Conservation (phyloP, 1,284 basidiomycete species). For the Moesziomyces globuligerus region DNA sequence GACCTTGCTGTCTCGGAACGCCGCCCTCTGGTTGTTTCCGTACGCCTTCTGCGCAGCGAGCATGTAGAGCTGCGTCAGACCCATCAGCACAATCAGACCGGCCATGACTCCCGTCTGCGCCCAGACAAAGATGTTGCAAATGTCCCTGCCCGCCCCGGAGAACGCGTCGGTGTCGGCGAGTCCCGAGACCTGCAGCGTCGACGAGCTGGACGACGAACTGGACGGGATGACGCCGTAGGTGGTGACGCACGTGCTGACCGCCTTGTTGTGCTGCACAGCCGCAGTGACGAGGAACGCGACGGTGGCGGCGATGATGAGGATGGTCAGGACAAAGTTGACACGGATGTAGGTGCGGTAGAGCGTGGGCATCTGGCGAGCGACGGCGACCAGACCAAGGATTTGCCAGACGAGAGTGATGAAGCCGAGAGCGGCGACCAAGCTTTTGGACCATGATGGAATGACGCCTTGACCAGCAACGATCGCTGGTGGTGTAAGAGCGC, state of each 20-base stretch:
- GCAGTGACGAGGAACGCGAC: constrained; percentile 58
- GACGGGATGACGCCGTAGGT: constrained; percentile 44
- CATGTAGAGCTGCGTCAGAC: constrained; percentile 66
- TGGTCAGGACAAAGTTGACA: constrained; percentile 59
- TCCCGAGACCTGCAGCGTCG: constrained; percentile 10
- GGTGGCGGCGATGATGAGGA: constrained; percentile 49
- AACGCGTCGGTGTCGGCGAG: constrained; percentile 29
- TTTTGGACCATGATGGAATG: constrained; percentile 59
- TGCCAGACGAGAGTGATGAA: constrained; percentile 62
- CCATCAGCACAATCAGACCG: constrained; percentile 58
- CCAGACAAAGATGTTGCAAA: constrained; percentile 65
- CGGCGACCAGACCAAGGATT: constrained; percentile 52
- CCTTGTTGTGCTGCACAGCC: constrained; percentile 50
- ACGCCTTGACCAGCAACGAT: constrained; percentile 61
- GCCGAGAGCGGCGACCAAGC: constrained; percentile 55
- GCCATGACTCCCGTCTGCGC: constrained; percentile 63
- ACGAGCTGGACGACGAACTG: constrained; percentile 13
- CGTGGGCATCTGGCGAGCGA: constrained; percentile 49
- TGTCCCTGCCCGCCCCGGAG: constrained; percentile 26
- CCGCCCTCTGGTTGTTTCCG: constrained; percentile 56
- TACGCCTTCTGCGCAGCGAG: constrained; percentile 59
- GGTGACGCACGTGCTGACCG: constrained; percentile 45
- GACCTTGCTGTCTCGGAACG: constrained; percentile 28
- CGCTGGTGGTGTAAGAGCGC: constrained; percentile 57
- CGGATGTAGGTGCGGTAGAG: constrained; percentile 62